phyloP scores from a whole-genome alignment of 768 basidiomycete species.

The Tricholoma sp. region DNA sequence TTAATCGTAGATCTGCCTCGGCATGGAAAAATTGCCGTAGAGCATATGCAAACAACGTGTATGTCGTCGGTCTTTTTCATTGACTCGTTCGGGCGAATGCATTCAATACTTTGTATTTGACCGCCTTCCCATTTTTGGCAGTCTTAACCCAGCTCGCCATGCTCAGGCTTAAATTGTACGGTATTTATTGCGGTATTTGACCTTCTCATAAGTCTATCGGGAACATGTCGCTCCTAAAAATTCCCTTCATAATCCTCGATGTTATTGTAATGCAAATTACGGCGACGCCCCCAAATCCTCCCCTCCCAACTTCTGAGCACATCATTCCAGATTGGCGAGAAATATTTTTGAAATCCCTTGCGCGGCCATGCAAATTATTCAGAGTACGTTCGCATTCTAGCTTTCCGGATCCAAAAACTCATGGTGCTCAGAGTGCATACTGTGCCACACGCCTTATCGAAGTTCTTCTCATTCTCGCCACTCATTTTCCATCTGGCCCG shows the following conservation, averaged over 20 bases:
- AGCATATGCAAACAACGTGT: slow-evolving; percentile 9
- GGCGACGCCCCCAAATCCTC: slow-evolving; percentile 32
- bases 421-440: slow-evolving; percentile 20
- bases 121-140: background rate
- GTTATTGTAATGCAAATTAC: slow-evolving; percentile 33
- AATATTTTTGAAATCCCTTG: slow-evolving; percentile 24
- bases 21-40: slow-evolving; percentile 10
- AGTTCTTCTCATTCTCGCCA: slow-evolving; percentile 23
- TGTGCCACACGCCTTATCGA: slow-evolving; percentile 24
- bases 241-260: slow-evolving; percentile 30
- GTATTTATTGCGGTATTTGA: too few species aligned
- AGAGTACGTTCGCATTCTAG: slow-evolving; percentile 18
- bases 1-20: slow-evolving; percentile 16
- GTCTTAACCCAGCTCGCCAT: background rate
- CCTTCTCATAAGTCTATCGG: too few species aligned
- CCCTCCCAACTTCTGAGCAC: slow-evolving; percentile 14
- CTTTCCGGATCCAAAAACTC: background rate
- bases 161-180: too few species aligned
- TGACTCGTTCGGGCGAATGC: background rate
- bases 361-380: slow-evolving; percentile 21
- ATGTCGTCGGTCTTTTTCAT: background rate
- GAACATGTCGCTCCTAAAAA: slow-evolving; percentile 24
- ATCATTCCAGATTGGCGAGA: slow-evolving; percentile 32
- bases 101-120: background rate
- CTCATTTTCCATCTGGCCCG: slow-evolving; percentile 11